Evolutionary conservation across 345 rosid species (phyloP).

Genomic region (Linum trigynum): DNA sequence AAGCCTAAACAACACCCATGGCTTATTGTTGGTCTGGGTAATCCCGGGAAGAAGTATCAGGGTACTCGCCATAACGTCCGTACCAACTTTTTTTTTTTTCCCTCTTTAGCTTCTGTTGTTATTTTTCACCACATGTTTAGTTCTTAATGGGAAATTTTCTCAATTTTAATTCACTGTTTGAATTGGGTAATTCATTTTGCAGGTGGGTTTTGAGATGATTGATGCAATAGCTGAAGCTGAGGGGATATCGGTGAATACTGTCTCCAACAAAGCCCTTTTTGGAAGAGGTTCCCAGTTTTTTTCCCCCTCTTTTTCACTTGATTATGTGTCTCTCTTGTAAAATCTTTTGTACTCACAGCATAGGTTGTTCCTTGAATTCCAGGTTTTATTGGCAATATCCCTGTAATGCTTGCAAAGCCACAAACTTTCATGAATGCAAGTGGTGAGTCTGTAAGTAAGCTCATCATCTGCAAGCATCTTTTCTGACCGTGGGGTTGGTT

Average conservation of each 20-base stretch:
- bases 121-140: neutral
- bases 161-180: neutral
- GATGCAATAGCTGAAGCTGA: constrained; percentile 85
- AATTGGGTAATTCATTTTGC: neutral
- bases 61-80: constrained; percentile 81
- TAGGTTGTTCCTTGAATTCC: constrained; percentile 8
- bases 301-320: neutral
- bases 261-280: constrained; percentile 58
- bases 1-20: constrained; percentile 49
- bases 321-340: neutral
- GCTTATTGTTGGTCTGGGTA: constrained; percentile 87
- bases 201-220: constrained; percentile 90
- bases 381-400: constrained; percentile 73
- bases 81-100: neutral
- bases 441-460: constrained; percentile 94
- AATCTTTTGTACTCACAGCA: neutral
- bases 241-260: constrained; percentile 58
- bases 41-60: constrained; percentile 66
- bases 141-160: neutral
- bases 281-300: constrained; percentile 51
- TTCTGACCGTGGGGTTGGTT: too few relatives aligned
- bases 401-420: constrained; percentile 89
- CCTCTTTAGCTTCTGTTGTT: neutral
- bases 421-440: constrained; percentile 92
- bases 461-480: constrained; percentile 4